Conservation (phyloP, 495 filamentous ascomycete species). For the Penicillium ochrochloron region DNA sequence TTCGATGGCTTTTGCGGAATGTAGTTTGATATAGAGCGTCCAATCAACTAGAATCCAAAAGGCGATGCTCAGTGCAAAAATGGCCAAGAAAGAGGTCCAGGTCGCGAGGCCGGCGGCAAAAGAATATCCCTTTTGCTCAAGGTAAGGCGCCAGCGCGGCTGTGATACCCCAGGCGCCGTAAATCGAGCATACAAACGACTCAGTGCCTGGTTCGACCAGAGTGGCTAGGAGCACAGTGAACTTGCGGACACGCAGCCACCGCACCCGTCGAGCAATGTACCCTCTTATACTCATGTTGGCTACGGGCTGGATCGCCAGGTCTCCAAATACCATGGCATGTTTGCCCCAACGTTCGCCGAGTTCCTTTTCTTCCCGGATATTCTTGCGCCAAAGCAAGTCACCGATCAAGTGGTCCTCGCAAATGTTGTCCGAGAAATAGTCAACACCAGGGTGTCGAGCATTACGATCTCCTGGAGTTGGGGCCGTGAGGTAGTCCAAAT, state of each 20-base stretch:
- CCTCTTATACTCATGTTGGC: conserved; percentile 75
- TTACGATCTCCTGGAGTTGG: conserved; percentile 38
- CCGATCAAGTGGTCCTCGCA: conserved; percentile 98
- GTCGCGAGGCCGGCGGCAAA: conserved; percentile 48
- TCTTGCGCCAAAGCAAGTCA: conserved; percentile 80
- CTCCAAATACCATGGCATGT: conserved; percentile 82
- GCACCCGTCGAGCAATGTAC: conserved; percentile 80
- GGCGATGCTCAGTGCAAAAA: conserved; percentile 69
- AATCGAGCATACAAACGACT: conserved; percentile 80
- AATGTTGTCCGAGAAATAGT: conserved; percentile 93
- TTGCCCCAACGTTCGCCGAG: conserved; percentile 62
- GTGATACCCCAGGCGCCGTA: conserved; percentile 81
- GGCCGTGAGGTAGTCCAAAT: conserved; percentile 80
- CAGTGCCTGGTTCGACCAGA: conserved; percentile 91
- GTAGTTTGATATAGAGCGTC: conserved; percentile 71
- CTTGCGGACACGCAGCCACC: conserved; percentile 93
- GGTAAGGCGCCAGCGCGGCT: conserved; percentile 65
- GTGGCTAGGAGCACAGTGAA: conserved; percentile 91
- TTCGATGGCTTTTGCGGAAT: conserved; percentile 70
- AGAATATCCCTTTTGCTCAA: conserved; percentile 56
- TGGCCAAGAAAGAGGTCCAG: conserved; percentile 67
- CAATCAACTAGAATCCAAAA: conserved; percentile 79
- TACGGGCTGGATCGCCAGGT: conserved; percentile 89
- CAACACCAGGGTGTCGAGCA: conserved; percentile 67
- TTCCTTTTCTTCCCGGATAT: conserved; percentile 50